These are phyloP conservation scores for Potentilla sterilis DNA, from an alignment of 306 rosid species.

Conservation along the genomic window DNA sequence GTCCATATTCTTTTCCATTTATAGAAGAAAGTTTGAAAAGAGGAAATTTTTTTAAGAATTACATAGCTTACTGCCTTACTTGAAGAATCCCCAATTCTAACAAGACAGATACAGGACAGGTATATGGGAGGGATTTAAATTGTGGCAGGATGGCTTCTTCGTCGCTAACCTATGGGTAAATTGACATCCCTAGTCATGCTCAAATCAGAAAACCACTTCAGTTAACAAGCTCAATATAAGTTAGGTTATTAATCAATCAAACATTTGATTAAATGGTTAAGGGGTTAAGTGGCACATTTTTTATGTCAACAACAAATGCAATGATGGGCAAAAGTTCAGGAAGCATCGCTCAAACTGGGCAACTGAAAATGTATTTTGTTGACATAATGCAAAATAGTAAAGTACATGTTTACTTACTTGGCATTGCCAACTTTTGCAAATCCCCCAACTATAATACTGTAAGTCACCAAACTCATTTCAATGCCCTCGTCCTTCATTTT, in stretches of 20 bases:
- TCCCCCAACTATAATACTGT: conserved; percentile 87
- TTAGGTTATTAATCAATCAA: not conserved
- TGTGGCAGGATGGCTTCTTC: not conserved
- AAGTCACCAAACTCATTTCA: conserved; percentile 87
- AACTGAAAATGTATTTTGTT: not conserved
- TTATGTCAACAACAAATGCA: not conserved
- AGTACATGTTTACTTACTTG: conserved; percentile 57
- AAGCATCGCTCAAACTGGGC: not conserved
- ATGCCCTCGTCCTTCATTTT: conserved; percentile 90
- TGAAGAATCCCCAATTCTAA: not conserved
- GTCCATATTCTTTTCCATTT: not conserved
- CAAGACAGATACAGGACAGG: not conserved
- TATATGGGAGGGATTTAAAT: not conserved
- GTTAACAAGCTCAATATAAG: not conserved
- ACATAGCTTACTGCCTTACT: not conserved
- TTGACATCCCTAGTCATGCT: not conserved
- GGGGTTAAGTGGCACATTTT: not conserved
- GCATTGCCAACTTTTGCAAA: conserved; percentile 72
- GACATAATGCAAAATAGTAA: not conserved
- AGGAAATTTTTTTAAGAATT: not conserved
- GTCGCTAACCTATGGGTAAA: not conserved
- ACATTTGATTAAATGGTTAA: not conserved
- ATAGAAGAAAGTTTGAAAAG: not conserved
- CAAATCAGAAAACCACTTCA: not conserved
- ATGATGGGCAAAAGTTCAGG: not conserved